Percentiles rank a stretch among this genome's conserved stretches.
Conservation (phyloP, 495 filamentous ascomycete species). For the Echria macrotheca region DNA sequence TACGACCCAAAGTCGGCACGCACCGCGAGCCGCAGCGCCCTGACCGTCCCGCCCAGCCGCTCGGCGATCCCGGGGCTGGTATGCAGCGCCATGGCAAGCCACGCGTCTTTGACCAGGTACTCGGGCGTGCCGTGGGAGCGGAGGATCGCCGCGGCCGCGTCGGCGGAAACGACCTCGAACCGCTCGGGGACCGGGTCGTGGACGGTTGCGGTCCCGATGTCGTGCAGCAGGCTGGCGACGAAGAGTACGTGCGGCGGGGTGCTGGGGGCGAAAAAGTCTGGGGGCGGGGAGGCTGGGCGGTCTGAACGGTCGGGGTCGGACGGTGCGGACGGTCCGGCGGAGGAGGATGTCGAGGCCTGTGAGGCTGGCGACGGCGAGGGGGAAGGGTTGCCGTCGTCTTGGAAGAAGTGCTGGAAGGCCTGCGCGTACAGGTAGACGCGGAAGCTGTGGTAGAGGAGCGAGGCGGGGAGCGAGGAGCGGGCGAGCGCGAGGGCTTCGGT, state of each 20-base stretch:
- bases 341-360: no score
- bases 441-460: slow-evolving; percentile 43
- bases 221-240: slow-evolving; percentile 42
- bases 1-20: slow-evolving; percentile 37
- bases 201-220: slow-evolving; percentile 35
- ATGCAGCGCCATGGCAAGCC: slow-evolving; percentile 43
- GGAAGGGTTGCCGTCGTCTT: not conserved
- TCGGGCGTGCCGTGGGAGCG: slow-evolving; percentile 21
- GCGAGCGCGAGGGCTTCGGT: slow-evolving; percentile 28
- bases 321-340: no score
- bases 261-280: slow-evolving; percentile 10
- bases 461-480: slow-evolving; percentile 27
- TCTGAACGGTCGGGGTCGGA: no score
- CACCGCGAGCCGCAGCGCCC: slow-evolving; percentile 35
- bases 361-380: not conserved
- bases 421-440: slow-evolving; percentile 40
- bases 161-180: slow-evolving; percentile 45
- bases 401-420: slow-evolving; percentile 20
- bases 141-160: slow-evolving; percentile 34
- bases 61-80: slow-evolving; percentile 42
- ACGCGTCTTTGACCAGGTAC: slow-evolving; percentile 33
- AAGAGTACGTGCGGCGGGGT: slow-evolving; percentile 26
- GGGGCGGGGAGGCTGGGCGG: no score
- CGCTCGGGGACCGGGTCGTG: slow-evolving; percentile 33
- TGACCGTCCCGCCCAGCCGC: slow-evolving; percentile 31